Evolutionary conservation across 345 rosid genomes (phyloP).

Genomic region (Carallia brachiata): DNA sequence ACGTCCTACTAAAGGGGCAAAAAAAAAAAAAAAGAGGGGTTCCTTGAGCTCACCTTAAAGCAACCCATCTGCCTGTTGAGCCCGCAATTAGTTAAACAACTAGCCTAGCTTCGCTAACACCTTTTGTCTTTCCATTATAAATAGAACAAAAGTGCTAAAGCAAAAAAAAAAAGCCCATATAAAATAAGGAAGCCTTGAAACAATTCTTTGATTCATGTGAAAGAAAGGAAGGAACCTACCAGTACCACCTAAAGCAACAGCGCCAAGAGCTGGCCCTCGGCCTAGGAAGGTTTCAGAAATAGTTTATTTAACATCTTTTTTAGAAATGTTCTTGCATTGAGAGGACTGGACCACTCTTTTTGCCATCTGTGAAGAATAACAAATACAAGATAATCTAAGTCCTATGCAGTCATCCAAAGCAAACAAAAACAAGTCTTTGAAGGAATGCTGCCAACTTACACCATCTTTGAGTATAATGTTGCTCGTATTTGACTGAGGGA

Average conservation of each 20-base stretch:
- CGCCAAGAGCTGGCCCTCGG: not conserved
- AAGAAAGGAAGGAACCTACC: conserved; percentile 17
- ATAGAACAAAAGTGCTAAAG: conserved; percentile 4
- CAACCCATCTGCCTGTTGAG: conserved; percentile 14
- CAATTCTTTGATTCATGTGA: conserved; percentile 4
- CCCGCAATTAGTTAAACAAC: conserved; percentile 10
- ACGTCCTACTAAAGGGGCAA: not conserved
- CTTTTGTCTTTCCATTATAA: not conserved
- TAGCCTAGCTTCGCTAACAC: not conserved
- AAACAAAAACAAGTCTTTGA: conserved; percentile 24
- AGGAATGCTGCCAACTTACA: conserved; percentile 16
- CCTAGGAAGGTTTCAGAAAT: not conserved
- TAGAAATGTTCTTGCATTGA: no score
- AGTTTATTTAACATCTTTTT: not conserved
- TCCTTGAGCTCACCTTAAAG: conserved; percentile 7
- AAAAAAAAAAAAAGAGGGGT: not conserved
- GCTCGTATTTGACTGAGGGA: no score
- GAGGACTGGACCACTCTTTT: not conserved
- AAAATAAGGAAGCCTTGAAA: not conserved
- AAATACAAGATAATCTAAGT: no score
- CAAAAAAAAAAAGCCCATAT: not conserved
- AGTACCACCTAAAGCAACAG: not conserved
- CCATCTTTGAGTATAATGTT: not conserved
- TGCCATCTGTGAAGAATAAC: no score
- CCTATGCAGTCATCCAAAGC: conserved; percentile 16